Evolutionary conservation across 495 filamentous ascomycete genomes (phyloP), one percentile per base, ranked within the genome.

Genomic region (Aspergillus asperescens): DNA sequence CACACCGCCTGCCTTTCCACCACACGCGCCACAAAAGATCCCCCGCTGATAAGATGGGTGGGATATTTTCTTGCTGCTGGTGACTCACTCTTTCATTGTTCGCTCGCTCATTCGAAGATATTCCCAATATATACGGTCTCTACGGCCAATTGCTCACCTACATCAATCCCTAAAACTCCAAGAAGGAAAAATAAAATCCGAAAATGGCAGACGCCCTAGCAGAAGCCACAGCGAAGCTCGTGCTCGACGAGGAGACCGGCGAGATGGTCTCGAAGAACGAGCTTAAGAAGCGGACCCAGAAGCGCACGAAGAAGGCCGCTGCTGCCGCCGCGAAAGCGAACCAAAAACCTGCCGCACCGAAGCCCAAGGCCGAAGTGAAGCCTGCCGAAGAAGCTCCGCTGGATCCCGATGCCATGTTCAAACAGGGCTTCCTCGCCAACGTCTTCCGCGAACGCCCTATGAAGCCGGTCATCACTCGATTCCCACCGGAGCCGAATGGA

Each of bases 401-500:
- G 43, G 87, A 90, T 55, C 79, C 83, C 0, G 77, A 88, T 51
- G 71, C 80, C 52, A 87, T 93, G 76, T 95, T 96, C 79, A 85
- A 86, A 69, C 77, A 83, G 56, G 90, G 90, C 29, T 96, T 88
- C 73, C 78, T 95, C 25, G 79, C 81, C 54, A 81, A 84, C 3
- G 89, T 94, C 29, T 91, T 86, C 75, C 79, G 87, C 48, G 85
- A 89, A 69, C 80, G 86, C 34, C 82, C 88, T 5, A 48, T 62
- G 32, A 81, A 83, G 62, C 67, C 76, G 27, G 81, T 88, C 24
- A 63, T 83, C 41, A 93, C 90, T 8, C 83, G 90, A 59, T 96
- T 98, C 68, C 93, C 93, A 5, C 93, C 93, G 13, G 94, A 97
- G 70, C 90, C 90, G 29, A 81, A 81, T 52, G 77, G 77, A 50